Evolutionary conservation across 257 asterid genomes (phyloP).

Genomic region (Solanum boliviense): DNA sequence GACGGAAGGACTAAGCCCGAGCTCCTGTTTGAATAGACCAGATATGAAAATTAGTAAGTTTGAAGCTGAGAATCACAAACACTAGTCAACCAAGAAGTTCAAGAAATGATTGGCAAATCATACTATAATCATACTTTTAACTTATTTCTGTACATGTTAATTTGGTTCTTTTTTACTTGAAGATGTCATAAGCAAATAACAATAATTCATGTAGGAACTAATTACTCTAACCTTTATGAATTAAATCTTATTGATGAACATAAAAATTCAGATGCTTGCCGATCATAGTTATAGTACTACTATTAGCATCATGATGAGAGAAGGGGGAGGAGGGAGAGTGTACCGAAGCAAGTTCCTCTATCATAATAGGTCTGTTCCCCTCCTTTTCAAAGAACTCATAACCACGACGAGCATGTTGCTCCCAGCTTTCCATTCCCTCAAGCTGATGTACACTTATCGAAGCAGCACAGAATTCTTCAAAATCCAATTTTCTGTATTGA

Average conservation of each 20-base stretch:
- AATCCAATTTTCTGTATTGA: constrained; percentile 76
- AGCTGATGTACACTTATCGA: constrained; percentile 81
- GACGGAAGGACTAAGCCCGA: constrained; percentile 77
- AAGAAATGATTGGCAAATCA: neutral
- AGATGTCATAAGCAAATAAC: neutral
- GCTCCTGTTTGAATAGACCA: constrained; percentile 39
- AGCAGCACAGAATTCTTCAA: constrained; percentile 88
- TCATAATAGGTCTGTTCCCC: constrained; percentile 89
- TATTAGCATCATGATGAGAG: neutral
- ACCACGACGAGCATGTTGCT: constrained; percentile 81
- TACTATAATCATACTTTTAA: neutral
- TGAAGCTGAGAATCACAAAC: neutral
- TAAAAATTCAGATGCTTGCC: neutral
- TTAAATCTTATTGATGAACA: neutral
- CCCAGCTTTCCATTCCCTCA: constrained; percentile 85
- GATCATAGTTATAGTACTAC: neutral
- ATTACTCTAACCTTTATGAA: neutral
- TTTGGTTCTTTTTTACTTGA: neutral
- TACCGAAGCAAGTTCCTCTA: constrained; percentile 97
- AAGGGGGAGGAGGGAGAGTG: constrained; percentile 5
- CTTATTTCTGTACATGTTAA: neutral
- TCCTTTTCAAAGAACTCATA: constrained; percentile 89
- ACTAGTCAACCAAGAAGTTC: neutral
- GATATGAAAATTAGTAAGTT: neutral
- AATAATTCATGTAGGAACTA: neutral